phyloP scores from a whole-genome alignment of 2,329 filamentous ascomycete species.

The Venturia asperata region DNA sequence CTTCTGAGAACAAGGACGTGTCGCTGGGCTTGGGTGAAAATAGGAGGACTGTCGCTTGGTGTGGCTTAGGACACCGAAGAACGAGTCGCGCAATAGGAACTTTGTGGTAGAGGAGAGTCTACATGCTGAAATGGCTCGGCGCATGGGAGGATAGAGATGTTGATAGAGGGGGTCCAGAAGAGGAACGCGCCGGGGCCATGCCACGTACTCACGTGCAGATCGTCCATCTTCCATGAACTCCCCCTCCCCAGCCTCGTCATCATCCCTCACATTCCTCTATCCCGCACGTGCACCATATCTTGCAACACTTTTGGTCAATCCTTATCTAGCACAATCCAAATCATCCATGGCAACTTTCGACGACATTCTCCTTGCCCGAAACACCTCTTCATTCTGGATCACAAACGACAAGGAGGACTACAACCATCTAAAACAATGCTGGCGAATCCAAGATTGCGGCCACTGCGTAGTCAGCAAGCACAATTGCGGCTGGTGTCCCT shows the following conservation, averaged over 20 bases:
- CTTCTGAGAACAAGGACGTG: not conserved
- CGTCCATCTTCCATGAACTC: not conserved
- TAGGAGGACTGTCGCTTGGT: not conserved
- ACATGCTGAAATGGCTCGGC: too few relatives aligned
- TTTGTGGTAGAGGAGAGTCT: too few relatives aligned
- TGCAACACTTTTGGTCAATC: not conserved
- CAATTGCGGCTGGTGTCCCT: conserved; percentile 20
- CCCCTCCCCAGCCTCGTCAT: too few relatives aligned
- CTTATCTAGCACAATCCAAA: not conserved
- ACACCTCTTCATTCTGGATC: not conserved
- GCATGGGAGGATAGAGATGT: not conserved
- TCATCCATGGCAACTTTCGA: not conserved
- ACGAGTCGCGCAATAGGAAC: not conserved
- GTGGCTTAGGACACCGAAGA: not conserved
- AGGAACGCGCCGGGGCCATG: not conserved
- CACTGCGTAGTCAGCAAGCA: conserved; percentile 6
- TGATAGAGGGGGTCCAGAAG: not conserved
- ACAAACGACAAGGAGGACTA: conserved; percentile 23
- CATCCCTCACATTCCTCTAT: too few relatives aligned
- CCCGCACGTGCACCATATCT: too few relatives aligned
- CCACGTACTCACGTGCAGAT: not conserved
- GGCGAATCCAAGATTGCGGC: conserved; percentile 15
- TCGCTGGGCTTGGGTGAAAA: not conserved
- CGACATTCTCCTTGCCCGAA: conserved; percentile 9
- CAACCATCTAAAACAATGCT: conserved; percentile 13